Evolutionary conservation across 164 flowering plant genomes (phyloP).

Genomic region (Paratinospora sagittata): DNA sequence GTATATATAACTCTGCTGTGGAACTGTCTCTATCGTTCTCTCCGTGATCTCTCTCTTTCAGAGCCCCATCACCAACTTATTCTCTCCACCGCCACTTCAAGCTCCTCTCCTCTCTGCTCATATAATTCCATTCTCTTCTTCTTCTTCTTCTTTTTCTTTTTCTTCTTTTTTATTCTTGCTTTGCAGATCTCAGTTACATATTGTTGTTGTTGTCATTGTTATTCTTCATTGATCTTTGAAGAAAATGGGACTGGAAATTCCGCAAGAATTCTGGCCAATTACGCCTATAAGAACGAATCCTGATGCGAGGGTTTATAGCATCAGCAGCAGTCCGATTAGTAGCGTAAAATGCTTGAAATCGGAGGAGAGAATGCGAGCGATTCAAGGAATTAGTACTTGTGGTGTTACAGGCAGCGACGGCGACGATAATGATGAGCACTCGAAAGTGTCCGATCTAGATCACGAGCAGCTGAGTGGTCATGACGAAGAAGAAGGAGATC

Average conservation of each 20-base stretch:
- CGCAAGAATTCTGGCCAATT: constrained; percentile 25
- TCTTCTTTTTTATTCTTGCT: too few relatives aligned
- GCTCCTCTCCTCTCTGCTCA: background rate
- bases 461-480: background rate
- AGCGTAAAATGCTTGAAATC: background rate
- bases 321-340: background rate
- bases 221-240: background rate
- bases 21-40: background rate
- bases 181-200: background rate
- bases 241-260: constrained; percentile 21
- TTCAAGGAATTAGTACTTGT: too few relatives aligned
- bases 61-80: background rate
- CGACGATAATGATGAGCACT: background rate
- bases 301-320: background rate
- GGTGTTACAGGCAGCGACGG: too few relatives aligned
- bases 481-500: constrained; percentile 14
- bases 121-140: too few relatives aligned
- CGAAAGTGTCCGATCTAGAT: background rate
- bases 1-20: too few relatives aligned
- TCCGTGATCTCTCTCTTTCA: constrained; percentile 3
- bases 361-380: background rate
- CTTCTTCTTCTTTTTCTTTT: background rate
- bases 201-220: background rate
- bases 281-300: constrained; percentile 18
- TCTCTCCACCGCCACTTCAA: background rate